Evolutionary conservation across 1,284 basidiomycete species (phyloP).

Genomic region (Paramarasmius palmivorus): DNA sequence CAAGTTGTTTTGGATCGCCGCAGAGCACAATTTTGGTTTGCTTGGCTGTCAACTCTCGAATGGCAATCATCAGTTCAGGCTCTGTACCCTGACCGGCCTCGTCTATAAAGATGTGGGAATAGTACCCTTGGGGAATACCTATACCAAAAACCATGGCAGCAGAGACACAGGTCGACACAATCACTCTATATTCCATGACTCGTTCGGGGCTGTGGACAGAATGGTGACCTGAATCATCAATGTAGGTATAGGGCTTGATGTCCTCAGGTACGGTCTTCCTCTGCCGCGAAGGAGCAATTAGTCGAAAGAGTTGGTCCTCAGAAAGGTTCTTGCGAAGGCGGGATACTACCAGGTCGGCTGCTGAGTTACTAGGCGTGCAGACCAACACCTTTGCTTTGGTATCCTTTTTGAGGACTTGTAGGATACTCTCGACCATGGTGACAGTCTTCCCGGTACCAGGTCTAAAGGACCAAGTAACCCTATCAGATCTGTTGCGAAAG

Average conservation of each 20-base stretch:
- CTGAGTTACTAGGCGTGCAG: constrained; percentile 66
- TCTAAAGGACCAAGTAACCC: constrained; percentile 25
- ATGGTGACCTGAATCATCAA: constrained; percentile 42
- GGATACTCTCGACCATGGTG: constrained; percentile 65
- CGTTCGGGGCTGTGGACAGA: constrained; percentile 39
- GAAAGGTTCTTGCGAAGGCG: constrained; percentile 33
- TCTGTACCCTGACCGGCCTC: constrained; percentile 69
- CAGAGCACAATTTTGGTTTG: constrained; percentile 57
- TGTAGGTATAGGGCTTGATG: constrained; percentile 42
- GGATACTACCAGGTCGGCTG: constrained; percentile 53
- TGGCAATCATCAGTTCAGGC: constrained; percentile 56
- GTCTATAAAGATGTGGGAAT: constrained; percentile 64
- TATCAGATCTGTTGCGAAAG: neutral
- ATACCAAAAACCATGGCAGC: constrained; percentile 56
- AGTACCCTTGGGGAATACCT: constrained; percentile 59
- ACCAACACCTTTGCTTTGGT: constrained; percentile 53
- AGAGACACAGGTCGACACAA: constrained; percentile 64
- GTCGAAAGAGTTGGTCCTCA: constrained; percentile 50
- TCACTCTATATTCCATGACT: constrained; percentile 49
- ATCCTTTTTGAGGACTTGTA: constrained; percentile 48
- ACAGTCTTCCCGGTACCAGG: constrained; percentile 69
- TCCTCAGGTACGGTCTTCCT: constrained; percentile 43
- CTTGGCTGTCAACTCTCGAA: constrained; percentile 52
- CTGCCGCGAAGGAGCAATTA: constrained; percentile 62
- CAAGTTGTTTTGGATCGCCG: constrained; percentile 64